Conservation (phyloP, 116 monocot species). For the Zostera marina region DNA sequence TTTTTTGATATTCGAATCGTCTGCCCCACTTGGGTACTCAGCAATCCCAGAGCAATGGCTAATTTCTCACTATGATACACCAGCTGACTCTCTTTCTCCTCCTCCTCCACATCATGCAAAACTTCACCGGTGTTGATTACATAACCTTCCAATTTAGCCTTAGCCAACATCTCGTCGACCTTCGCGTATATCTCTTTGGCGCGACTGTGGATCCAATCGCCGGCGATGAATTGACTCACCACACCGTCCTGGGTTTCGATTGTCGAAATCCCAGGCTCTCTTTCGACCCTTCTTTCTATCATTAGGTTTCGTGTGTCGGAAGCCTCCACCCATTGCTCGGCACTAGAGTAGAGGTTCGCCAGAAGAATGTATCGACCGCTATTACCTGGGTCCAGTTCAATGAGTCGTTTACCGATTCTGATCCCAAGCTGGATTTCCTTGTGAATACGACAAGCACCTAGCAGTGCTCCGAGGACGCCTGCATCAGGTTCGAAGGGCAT, state of each 20-base stretch:
- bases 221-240: slow-evolving; percentile 40
- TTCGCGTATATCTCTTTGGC: slow-evolving; percentile 31
- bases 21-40: slow-evolving; percentile 25
- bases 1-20: slow-evolving; percentile 47
- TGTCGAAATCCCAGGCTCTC: slow-evolving; percentile 42
- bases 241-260: slow-evolving; percentile 29
- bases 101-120: slow-evolving; percentile 27
- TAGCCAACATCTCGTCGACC: slow-evolving; percentile 34
- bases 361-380: slow-evolving; percentile 36
- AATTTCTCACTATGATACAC: slow-evolving; percentile 54
- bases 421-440: slow-evolving; percentile 32
- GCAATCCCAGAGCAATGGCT: slow-evolving; percentile 49
- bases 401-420: slow-evolving; percentile 15
- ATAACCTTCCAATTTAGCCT: slow-evolving; percentile 32
- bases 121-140: slow-evolving; percentile 19
- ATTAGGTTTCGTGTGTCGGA: slow-evolving; percentile 39
- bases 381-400: slow-evolving; percentile 33
- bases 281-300: slow-evolving; percentile 34
- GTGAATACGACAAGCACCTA: slow-evolving; percentile 38
- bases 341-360: slow-evolving; percentile 22
- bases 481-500: slow-evolving; percentile 44
- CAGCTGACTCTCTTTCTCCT: slow-evolving; percentile 30
- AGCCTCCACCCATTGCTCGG: slow-evolving; percentile 41
- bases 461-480: slow-evolving; percentile 31
- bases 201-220: slow-evolving; percentile 27